Conservation (phyloP, 148 eudicot species). For the Dysphania ambrosioides region DNA sequence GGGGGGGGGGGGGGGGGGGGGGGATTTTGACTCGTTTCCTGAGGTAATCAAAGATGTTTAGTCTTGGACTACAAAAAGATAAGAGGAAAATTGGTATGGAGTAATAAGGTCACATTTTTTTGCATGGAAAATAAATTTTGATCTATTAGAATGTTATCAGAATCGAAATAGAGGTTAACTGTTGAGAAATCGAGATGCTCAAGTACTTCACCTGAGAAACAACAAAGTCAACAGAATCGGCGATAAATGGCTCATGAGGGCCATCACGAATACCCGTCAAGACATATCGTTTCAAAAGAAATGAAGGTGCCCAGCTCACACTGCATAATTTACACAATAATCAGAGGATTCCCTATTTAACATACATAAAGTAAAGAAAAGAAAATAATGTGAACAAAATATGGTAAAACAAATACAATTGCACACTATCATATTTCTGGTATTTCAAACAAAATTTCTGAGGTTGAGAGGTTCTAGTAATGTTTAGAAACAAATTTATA, state of each 20-base stretch:
- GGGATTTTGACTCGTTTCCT: neutral
- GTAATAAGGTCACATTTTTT: neutral
- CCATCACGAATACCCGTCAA: conserved; percentile 86
- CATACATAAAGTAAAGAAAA: neutral
- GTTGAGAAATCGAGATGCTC: neutral
- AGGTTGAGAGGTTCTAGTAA: neutral
- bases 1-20: too few relatives aligned
- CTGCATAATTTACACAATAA: conserved; percentile 44
- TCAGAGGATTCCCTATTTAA: conserved; percentile 18
- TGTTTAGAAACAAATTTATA: neutral
- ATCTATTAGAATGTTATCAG: neutral
- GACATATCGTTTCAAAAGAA: conserved; percentile 85
- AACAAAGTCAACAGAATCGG: conserved; percentile 96
- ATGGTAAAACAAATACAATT: neutral
- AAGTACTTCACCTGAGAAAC: conserved; percentile 77
- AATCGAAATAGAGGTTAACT: neutral
- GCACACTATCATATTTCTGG: neutral
- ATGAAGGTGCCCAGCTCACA: conserved; percentile 93
- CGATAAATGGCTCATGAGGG: conserved; percentile 97
- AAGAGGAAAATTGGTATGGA: neutral
- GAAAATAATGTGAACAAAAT: neutral
- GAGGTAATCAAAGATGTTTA: conserved; percentile 1
- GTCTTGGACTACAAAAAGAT: neutral
- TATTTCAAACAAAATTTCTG: neutral
- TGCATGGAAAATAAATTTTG: neutral